A percentile compares a stretch with the other conserved stretches of the same genome.
Evolutionary conservation across 495 filamentous ascomycete species (phyloP).

Genomic region (Margaritispora aquatica): DNA sequence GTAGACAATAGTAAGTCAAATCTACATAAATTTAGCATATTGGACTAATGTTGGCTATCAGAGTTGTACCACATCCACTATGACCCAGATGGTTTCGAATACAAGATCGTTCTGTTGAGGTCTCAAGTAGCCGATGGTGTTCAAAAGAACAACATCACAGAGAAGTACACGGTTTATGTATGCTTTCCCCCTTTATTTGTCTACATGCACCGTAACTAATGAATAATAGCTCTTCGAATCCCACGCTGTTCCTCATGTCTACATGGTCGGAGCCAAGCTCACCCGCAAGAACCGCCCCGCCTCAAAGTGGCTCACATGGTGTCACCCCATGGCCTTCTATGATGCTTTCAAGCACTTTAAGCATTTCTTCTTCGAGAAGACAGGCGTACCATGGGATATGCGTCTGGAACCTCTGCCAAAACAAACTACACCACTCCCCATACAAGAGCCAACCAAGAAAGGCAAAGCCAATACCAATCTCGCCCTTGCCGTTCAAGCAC

Average conservation of each 20-base stretch:
- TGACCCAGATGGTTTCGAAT: slow-evolving; percentile 40
- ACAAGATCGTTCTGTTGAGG: slow-evolving; percentile 42
- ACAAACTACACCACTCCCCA: background rate
- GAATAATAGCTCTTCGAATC: slow-evolving; percentile 40
- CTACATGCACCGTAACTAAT: background rate
- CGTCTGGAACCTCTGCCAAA: slow-evolving; percentile 23
- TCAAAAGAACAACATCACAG: slow-evolving; percentile 2
- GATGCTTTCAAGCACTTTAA: slow-evolving; percentile 44
- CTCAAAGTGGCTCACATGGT: slow-evolving; percentile 21
- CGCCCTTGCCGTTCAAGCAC: background rate
- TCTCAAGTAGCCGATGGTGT: slow-evolving; percentile 24
- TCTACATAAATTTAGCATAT: no score
- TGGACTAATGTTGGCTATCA: no score
- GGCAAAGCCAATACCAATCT: background rate
- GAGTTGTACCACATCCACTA: slow-evolving; percentile 42
- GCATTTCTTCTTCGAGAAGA: slow-evolving; percentile 49
- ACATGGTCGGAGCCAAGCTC: slow-evolving; percentile 33
- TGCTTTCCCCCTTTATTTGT: background rate
- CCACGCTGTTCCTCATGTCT: slow-evolving; percentile 35
- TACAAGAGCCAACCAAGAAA: background rate
- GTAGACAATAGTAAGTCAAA: slow-evolving; percentile 24
- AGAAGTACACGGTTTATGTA: slow-evolving; percentile 22
- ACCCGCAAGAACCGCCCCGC: slow-evolving; percentile 26
- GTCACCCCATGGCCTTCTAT: slow-evolving; percentile 17
- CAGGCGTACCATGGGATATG: slow-evolving; percentile 49